Conservation (phyloP, 2,329 filamentous ascomycete species). For the Endocalyx cinctus region DNA sequence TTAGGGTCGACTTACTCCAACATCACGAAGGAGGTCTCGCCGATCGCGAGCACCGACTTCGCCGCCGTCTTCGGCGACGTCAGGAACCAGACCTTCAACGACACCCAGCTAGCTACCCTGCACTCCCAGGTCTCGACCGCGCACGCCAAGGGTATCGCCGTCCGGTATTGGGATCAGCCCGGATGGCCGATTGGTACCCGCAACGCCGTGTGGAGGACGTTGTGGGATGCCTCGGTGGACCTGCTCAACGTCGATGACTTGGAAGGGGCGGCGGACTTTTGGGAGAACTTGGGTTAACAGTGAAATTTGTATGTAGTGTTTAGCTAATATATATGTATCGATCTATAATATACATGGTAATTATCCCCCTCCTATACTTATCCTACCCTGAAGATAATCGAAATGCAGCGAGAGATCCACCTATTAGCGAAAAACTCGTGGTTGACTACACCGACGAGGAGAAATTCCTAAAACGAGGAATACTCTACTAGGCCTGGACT, state of each 20-base stretch:
- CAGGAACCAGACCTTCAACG: constrained; percentile 37
- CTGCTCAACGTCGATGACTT: constrained; percentile 60
- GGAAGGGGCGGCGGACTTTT: constrained; percentile 37
- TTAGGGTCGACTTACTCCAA: constrained; percentile 33
- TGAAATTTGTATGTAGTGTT: no score
- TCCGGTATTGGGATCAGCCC: constrained; percentile 58
- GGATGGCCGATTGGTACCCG: constrained; percentile 50
- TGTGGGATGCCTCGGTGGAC: constrained; percentile 53
- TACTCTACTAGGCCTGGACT: no score
- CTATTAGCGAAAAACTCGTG: no score
- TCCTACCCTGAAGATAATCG: no score
- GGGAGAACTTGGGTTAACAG: no score
- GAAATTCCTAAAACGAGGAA: no score
- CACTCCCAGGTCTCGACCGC: constrained; percentile 39
- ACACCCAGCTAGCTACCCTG: constrained; percentile 34
- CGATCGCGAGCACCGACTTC: constrained; percentile 56
- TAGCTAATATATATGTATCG: no score
- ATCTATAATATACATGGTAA: no score
- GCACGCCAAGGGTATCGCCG: constrained; percentile 46
- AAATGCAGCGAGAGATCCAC: no score
- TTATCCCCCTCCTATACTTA: no score
- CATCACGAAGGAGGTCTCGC: constrained; percentile 47
- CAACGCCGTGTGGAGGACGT: constrained; percentile 51
- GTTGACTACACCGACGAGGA: no score
- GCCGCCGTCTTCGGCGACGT: constrained; percentile 41